Base-by-base conservation (phyloP, 306 rosid genomes). In the Casuarina cunninghamiana region DNA sequence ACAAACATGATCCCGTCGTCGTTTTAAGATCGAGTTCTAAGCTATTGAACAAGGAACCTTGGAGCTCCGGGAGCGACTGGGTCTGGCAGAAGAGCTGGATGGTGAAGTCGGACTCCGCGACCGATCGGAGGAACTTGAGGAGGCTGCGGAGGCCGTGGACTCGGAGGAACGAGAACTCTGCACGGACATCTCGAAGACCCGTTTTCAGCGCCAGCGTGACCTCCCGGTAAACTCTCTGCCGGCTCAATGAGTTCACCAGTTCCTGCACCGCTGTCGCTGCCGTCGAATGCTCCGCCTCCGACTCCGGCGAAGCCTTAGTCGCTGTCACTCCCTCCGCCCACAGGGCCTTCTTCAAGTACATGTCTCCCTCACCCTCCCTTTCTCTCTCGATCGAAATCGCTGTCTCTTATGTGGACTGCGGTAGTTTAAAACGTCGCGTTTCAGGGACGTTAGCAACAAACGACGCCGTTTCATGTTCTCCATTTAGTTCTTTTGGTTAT, bases 81-180 rank as follows among this genome's bases (percentile, higher is more conserved):
- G 91, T 87, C 75, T 87, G 87, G 67, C 77, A 80, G 75, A 94
- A 94, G 61, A 94, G 84, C 19, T 86, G 65, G 50, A 92, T 86
- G 13, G 97, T 94, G 5, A 84, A 77, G 48, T 89, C 88, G 43
- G 98, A 89, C 65, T 91, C 82, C 15, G 92, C 95, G 53, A 95
- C 88, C 16, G 92, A 89, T 54, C 90, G 89, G 55, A 95, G 96
- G 80, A 91, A 95, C 67, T 95, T 91, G 89, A 92, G 97, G 77
- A 92, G 86, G 6, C 87, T 82, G 44, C 90, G 91, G 71, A 92
- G 97, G 57, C 97, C 97, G 42, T 97, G 92, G 38, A 90, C 80
- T 26, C 97, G 97, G 78, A 94, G 93, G 63, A 94, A 92, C 0
- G 97, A 92, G 89, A 92, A 94, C 79, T 90, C 95, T 3, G 98